These are phyloP conservation scores for Pleodorina starrii DNA, from an alignment of 139 green algal species.

Conservation along the genomic window DNA sequence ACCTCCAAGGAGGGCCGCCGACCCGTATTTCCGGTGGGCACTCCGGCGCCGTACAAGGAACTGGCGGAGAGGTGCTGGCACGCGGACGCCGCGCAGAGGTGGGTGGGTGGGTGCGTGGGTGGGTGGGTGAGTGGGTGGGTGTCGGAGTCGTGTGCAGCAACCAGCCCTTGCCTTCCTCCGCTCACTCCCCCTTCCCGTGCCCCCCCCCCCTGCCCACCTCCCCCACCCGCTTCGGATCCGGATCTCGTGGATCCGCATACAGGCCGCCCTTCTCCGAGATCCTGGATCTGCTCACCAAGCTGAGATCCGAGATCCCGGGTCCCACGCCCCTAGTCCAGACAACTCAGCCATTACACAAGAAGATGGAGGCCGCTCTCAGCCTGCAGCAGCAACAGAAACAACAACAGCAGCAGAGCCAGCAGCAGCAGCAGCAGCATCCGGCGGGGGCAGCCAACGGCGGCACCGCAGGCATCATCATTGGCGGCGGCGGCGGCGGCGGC, in stretches of 20 bases:
- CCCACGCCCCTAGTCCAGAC: slow-evolving; percentile 29
- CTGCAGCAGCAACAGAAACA: not conserved
- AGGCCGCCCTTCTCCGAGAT: slow-evolving; percentile 55
- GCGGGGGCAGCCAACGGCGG: not conserved
- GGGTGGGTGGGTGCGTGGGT: not conserved
- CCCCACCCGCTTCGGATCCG: not conserved
- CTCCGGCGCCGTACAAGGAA: slow-evolving; percentile 30
- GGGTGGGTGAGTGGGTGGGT: too few relatives aligned
- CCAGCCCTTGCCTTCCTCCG: not conserved
- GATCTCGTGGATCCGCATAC: not conserved
- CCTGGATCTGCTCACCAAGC: slow-evolving; percentile 35
- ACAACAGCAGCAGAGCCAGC: not conserved
- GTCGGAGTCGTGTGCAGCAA: not conserved
- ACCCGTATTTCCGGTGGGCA: slow-evolving; percentile 49
- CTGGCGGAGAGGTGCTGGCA: slow-evolving; percentile 63
- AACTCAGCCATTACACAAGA: not conserved
- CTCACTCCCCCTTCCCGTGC: not conserved
- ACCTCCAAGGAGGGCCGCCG: slow-evolving; percentile 49
- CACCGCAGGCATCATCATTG: not conserved
- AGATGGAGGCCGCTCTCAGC: not conserved
- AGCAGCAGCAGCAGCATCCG: not conserved
- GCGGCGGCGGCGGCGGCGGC: not conserved
- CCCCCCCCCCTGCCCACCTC: not conserved
- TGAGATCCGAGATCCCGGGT: slow-evolving; percentile 10
- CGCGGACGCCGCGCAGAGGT: not conserved